These are phyloP conservation scores for Calamus simplicifolius DNA, from an alignment of 176 grass and related monocot species.

Conservation along the genomic window DNA sequence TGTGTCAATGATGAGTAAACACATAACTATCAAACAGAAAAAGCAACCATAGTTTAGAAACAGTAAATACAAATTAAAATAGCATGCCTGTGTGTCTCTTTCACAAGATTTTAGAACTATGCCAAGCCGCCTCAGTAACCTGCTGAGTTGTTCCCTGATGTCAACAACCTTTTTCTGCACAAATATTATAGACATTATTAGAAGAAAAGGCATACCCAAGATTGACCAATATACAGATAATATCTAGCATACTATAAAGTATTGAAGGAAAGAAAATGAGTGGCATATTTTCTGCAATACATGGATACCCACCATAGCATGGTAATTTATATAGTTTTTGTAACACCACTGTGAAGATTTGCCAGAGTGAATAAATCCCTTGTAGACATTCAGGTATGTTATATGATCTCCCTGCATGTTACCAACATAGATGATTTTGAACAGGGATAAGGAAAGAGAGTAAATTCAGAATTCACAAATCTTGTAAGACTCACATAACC, in stretches of 20 bases:
- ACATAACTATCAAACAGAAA: background rate
- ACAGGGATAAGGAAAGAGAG: slow-evolving; percentile 3
- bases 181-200: too few relatives aligned
- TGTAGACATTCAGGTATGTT: slow-evolving; percentile 90
- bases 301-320: slow-evolving; percentile 64
- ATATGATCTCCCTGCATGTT: slow-evolving; percentile 80
- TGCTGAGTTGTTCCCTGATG: slow-evolving; percentile 78
- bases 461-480: too few relatives aligned
- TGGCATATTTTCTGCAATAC: too few relatives aligned
- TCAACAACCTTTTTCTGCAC: slow-evolving; percentile 85
- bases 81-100: slow-evolving; percentile 65
- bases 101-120: slow-evolving; percentile 80
- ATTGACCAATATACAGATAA: too few relatives aligned
- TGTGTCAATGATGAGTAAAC: too few relatives aligned
- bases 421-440: slow-evolving; percentile 14
- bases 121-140: slow-evolving; percentile 64
- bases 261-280: too few relatives aligned
- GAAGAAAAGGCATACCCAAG: too few relatives aligned
- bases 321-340: slow-evolving; percentile 89
- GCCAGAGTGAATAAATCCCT: slow-evolving; percentile 80
- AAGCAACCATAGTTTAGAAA: slow-evolving; percentile 5
- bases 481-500: too few relatives aligned
- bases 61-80: slow-evolving; percentile 8
- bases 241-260: too few relatives aligned
- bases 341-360: slow-evolving; percentile 99